A percentile compares a stretch with the other conserved stretches of the same genome.
Conservation (phyloP, 345 rosid genomes). For the Noccaea caerulescens region DNA sequence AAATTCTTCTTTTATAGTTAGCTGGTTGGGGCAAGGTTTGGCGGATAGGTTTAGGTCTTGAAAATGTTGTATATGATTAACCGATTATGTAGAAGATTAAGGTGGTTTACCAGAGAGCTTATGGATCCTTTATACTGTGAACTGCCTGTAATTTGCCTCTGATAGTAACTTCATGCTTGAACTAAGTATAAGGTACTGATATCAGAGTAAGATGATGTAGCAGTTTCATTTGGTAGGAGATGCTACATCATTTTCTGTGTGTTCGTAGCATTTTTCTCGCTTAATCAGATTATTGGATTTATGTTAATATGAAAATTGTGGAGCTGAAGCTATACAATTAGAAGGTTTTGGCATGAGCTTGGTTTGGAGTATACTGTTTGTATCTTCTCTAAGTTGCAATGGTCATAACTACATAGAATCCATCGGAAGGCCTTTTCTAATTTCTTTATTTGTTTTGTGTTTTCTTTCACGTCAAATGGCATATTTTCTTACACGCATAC, state of each 20-base stretch:
- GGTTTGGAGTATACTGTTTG: conserved; percentile 6
- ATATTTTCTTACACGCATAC: too few species aligned
- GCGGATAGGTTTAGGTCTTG: background rate
- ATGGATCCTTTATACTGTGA: background rate
- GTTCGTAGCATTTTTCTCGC: background rate
- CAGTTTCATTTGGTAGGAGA: background rate
- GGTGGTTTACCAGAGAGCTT: background rate
- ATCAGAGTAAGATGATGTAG: background rate
- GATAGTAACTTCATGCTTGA: conserved; percentile 1
- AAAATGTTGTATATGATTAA: background rate
- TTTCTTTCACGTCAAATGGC: background rate
- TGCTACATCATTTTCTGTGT: background rate
- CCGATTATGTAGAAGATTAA: background rate
- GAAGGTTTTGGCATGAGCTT: background rate
- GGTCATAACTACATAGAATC: background rate
- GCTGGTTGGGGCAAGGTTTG: background rate
- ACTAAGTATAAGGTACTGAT: conserved; percentile 2
- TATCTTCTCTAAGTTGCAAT: conserved; percentile 1
- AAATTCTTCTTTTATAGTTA: background rate
- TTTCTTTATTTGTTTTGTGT: background rate
- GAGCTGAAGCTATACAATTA: background rate
- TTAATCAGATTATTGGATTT: background rate
- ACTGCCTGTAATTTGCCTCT: background rate
- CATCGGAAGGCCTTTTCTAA: background rate
- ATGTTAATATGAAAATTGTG: background rate